Evolutionary conservation across 1,139 yeast genomes (phyloP), one percentile per base, ranked within the genome.

Genomic region (Sugiyamaella neomexicana): DNA sequence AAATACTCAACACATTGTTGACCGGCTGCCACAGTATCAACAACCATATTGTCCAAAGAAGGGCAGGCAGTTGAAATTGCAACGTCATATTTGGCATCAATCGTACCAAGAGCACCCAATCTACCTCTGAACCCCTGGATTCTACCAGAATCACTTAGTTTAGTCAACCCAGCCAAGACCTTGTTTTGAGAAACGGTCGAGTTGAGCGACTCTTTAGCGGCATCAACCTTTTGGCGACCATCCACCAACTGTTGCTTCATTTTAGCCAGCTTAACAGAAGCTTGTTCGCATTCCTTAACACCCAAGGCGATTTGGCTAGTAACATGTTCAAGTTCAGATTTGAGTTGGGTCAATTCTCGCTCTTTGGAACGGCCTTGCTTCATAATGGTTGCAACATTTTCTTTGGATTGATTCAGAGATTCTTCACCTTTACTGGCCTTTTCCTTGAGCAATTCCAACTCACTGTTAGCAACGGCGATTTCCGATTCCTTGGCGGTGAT

Each of bases 1-100:
- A 95, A 77, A 63, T 89, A 86, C 53, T 89, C 95, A 57, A 95
- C 88, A 70, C 99, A 93, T 48, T 82, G 82, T 68, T 90, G 97
- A 0, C 97, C 99, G 31, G 89, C 86, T 63, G 89, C 97, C 8
- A 93, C 98, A 0, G 91, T 83, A 51, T 90, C 97, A 2, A 95
- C 98, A 16, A 95, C 98, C 77, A 90, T 83, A 54, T 95, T 93
- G 66, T 91, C 96, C 55, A 95, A 75, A 8, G 93, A 85, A 1
- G 96, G 91, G 63, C 95, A 89, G 0, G 97, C 99, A 0, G 99
- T 93, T 0, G 98, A 90, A 20, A 95, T 82, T 0, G 99, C 99
- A 51, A 90, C 80, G 71, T 95, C 99, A 68, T 87, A 95, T 64
- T 80, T 79, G 62, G 86, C 89, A 65, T 89, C 97, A 61, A 93